Evolutionary conservation across 2,329 filamentous ascomycete genomes (phyloP), one percentile per base, ranked within the genome.

Genomic region (Ascochyta fabae): DNA sequence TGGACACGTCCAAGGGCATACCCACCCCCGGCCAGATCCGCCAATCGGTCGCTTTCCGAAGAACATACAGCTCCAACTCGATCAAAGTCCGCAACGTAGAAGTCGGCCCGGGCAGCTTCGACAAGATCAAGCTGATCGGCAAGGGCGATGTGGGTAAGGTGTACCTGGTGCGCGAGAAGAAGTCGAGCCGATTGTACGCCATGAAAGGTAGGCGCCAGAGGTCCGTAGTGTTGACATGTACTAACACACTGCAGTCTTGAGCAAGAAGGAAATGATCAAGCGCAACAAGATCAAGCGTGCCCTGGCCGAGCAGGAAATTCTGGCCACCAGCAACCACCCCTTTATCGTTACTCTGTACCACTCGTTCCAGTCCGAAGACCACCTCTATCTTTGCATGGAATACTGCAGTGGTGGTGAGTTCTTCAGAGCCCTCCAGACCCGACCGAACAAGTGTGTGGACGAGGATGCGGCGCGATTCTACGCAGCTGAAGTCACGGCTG

Each of bases 201-300:
- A 99, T 99, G 95, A 99, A 99, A 80, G 94, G 94, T 97, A 76
- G 66, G 83, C 75, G 57, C 26, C 12, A 46, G 40, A 43, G 13
- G 6, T 15, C 16, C 23, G 27, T 42, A n/a, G 43, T 31, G 2
- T 6, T 19, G 31, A 39, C 49, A 22, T 40, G 23, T 52, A 36
- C 73, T 78, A 61, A 78, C 63, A 45, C 29, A 47, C 48, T 42
- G 15, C 72, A 98, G 95, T 99, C 6, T 76, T 99, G 77, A 98
- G 93, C 84, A 99, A 99, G 80, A 97, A 98, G 82, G 95, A 99
- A 78, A 99, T 99, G 95, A 99, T 99, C 78, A 99, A 99, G 82
- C 90, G 95, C 55, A 99, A 99, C 83, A 99, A 99, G 84, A 99
- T 99, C 80, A 99, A 99, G 84, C 88, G 95, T 73, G 95, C 95